Evolutionary conservation across 768 basidiomycete species (phyloP).

Genomic region (Boletales sp.): DNA sequence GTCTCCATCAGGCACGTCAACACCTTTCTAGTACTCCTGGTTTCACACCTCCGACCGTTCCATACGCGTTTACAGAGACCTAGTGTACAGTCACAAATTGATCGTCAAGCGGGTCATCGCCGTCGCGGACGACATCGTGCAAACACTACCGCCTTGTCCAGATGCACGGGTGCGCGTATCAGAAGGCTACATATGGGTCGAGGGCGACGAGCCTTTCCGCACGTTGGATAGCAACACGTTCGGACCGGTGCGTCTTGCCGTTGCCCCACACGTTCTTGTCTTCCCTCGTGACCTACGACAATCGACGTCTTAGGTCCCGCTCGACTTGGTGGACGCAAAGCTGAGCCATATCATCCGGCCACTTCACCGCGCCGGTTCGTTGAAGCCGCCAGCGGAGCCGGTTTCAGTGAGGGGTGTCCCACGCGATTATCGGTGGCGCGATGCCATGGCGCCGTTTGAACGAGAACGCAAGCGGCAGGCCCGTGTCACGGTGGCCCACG

Average conservation of each 20-base stretch:
- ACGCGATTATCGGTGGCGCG: conserved; percentile 23
- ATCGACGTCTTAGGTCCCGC: conserved; percentile 32
- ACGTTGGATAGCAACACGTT: conserved; percentile 71
- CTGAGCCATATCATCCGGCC: conserved; percentile 53
- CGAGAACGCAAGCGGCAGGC: conserved; percentile 24
- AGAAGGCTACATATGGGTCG: conserved; percentile 67
- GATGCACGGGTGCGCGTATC: conserved; percentile 53
- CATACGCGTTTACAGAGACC: conserved; percentile 44
- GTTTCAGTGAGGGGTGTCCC: conserved; percentile 14
- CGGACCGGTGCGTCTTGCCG: conserved; percentile 52
- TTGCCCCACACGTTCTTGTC: no score
- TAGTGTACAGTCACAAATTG: conserved; percentile 46
- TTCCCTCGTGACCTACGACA: neutral
- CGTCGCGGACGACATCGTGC: conserved; percentile 57
- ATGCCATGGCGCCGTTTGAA: conserved; percentile 30
- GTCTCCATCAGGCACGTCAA: conserved; percentile 53
- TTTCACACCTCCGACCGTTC: no score
- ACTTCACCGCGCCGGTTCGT: conserved; percentile 40
- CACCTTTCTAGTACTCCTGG: no score
- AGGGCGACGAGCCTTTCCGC: conserved; percentile 42
- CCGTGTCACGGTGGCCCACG: conserved; percentile 12
- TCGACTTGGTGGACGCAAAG: conserved; percentile 49
- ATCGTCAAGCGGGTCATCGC: conserved; percentile 68
- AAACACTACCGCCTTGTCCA: conserved; percentile 68
- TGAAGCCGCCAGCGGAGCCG: conserved; percentile 23